Evolutionary conservation across 768 basidiomycete species (phyloP), one percentile per base, ranked within the genome.

Genomic region (Phanerochaete carnosa): DNA sequence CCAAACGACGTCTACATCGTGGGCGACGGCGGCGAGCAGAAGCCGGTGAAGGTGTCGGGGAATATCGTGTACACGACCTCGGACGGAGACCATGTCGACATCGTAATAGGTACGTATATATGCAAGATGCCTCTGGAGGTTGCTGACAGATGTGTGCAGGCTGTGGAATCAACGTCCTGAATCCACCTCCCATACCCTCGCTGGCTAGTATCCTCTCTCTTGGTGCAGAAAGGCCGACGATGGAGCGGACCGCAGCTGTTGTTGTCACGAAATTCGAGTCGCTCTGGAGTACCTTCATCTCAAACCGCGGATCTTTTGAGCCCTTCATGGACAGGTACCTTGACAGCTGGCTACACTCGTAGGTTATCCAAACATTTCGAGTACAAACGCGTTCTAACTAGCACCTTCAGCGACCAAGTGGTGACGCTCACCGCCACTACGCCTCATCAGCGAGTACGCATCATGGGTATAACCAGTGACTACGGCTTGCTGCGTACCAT

Each of bases 1-100:
- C 97, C 96, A 22, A 98, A 98, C 68, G 97, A 98, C 66, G 77
- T 99, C 3, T 98, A 98, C 67, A 90, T 87, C 1, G 79, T 86
- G 43, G 77, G 80, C 43, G 84, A 77, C 33, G 75, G 72, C 3
- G 76, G 84, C 61, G 85, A 77, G 39, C 75, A 74, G 6, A 76
- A 84, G 64, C 73, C 74, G 59, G 87, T 82, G 73, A 98, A 99
- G 73, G 76, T 98, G 35, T 96, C 96, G 0, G 96, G 97, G 0
- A 88, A 98, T 19, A 75, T 98, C 25, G 92, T 99, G 33, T 96
- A 90, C 66, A 93, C 92, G 28, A 90, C 83, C 66, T 94, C 95
- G 63, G 76, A 78, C n/a, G 83, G 83, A 1, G 87, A 85, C 0
- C 79, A 80, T 25, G 89, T 89, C 30, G 85, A 92, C 57, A 76